Percentiles rank a stretch among this genome's conserved stretches.
Evolutionary conservation across 306 rosid species (phyloP).

Genomic region (Fragaria ananassa): DNA sequence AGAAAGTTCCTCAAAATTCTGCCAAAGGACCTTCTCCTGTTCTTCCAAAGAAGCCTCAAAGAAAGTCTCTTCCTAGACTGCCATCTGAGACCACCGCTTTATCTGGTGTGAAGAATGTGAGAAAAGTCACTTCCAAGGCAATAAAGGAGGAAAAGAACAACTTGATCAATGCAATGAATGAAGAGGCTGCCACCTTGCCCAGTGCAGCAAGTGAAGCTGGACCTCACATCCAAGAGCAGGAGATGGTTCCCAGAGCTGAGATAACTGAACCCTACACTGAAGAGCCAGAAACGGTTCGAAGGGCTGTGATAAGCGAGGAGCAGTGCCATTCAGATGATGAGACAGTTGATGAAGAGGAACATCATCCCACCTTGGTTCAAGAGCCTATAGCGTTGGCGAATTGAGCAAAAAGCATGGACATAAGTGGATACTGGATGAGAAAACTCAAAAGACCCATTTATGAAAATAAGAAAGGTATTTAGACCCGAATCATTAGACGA

Average conservation of each 20-base stretch:
- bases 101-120: constrained; percentile 39
- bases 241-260: constrained; percentile 30
- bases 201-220: constrained; percentile 34
- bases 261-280: constrained; percentile 22
- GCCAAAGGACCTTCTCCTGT: constrained; percentile 44
- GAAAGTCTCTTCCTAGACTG: constrained; percentile 88
- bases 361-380: constrained; percentile 34
- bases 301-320: constrained; percentile 36
- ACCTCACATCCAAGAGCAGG: constrained; percentile 28
- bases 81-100: constrained; percentile 61
- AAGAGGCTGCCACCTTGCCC: constrained; percentile 24
- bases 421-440: constrained; percentile 26
- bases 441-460: constrained; percentile 35
- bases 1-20: constrained; percentile 50
- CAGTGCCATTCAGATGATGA: constrained; percentile 36
- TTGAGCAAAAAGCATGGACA: constrained; percentile 35
- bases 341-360: constrained; percentile 45
- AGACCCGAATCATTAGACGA: constrained; percentile 46
- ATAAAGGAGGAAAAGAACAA: constrained; percentile 39
- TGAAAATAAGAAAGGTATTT: constrained; percentile 46
- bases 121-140: constrained; percentile 51
- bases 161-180: constrained; percentile 34
- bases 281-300: constrained; percentile 31
- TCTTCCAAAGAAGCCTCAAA: constrained; percentile 65
- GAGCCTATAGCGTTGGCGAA: constrained; percentile 45